Percentiles rank a stretch among this genome's conserved stretches.
Evolutionary conservation across 139 green algal genomes (phyloP).

Genomic region (Closterium sp.): DNA sequence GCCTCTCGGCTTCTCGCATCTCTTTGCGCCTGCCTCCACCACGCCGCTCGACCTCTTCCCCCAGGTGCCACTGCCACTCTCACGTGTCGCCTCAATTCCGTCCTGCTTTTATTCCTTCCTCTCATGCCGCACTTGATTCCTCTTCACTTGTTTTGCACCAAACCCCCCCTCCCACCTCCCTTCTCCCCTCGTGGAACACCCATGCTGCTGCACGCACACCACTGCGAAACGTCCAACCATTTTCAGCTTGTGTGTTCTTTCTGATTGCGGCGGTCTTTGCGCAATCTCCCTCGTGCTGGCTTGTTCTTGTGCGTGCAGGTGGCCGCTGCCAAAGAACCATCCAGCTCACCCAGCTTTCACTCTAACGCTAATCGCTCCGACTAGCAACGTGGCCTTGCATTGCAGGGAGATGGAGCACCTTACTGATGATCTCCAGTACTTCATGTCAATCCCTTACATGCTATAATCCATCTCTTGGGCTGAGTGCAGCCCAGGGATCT

Average conservation of each 20-base stretch:
- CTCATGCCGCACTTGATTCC: not conserved
- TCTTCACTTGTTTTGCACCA: not conserved
- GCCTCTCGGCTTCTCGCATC: not conserved
- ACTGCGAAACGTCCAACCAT: not conserved
- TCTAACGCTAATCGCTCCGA: not conserved
- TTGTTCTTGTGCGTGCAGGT: not conserved
- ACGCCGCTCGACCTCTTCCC: not conserved
- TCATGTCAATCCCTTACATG: too few relatives aligned
- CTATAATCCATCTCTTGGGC: too few relatives aligned
- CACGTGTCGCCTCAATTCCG: too few relatives aligned
- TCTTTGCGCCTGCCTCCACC: not conserved
- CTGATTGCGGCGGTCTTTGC: not conserved
- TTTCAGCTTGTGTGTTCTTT: not conserved
- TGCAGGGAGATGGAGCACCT: too few relatives aligned
- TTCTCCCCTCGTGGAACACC: too few relatives aligned
- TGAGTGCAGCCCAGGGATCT: too few relatives aligned
- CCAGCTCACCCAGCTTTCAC: not conserved
- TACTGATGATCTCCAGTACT: too few relatives aligned
- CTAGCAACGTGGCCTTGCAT: not conserved
- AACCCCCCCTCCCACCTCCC: not conserved
- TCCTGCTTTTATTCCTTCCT: not conserved
- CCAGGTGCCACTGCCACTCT: not conserved
- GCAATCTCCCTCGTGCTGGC: not conserved
- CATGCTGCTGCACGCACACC: too few relatives aligned
- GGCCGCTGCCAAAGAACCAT: not conserved